phyloP scores from a whole-genome alignment of 1,284 basidiomycete genomes.

The Lignosus rhinocerotis region DNA sequence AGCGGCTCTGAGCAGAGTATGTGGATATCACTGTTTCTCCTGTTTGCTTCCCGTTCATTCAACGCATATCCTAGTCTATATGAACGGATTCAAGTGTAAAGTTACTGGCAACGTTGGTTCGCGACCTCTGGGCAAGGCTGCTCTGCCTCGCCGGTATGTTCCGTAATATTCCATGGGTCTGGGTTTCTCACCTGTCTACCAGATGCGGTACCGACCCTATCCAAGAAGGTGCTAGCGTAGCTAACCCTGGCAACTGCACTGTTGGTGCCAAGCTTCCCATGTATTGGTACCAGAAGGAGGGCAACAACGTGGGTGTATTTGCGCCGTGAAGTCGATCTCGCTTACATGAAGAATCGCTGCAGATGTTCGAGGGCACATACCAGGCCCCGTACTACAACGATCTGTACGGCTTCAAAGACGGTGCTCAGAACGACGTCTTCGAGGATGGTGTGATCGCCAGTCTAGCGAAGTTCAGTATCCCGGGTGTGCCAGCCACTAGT shows the following conservation, averaged over 20 bases:
- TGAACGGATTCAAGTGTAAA: slow-evolving; percentile 75
- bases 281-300: slow-evolving; percentile 64
- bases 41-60: not conserved
- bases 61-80: slow-evolving; percentile 50
- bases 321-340: not conserved
- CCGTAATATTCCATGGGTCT: not conserved
- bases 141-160: slow-evolving; percentile 16
- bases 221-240: slow-evolving; percentile 32
- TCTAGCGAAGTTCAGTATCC: slow-evolving; percentile 3
- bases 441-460: slow-evolving; percentile 35
- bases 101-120: slow-evolving; percentile 55
- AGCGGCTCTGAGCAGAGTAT: slow-evolving; percentile 49
- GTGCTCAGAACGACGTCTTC: slow-evolving; percentile 67
- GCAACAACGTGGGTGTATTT: slow-evolving; percentile 48
- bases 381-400: slow-evolving; percentile 58
- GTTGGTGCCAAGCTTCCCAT: slow-evolving; percentile 64
- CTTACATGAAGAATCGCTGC: not conserved
- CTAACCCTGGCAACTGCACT: slow-evolving; percentile 64
- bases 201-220: slow-evolving; percentile 58
- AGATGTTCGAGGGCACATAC: slow-evolving; percentile 58
- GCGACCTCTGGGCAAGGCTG: slow-evolving; percentile 49
- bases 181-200: slow-evolving; percentile 36
- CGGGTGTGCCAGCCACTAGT: not conserved
- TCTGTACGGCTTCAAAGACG: slow-evolving; percentile 57
- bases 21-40: slow-evolving; percentile 11